Evolutionary conservation across 2,329 filamentous ascomycete species (phyloP), one percentile per base, ranked within the genome.

Genomic region (Thielaviopsis populi): DNA sequence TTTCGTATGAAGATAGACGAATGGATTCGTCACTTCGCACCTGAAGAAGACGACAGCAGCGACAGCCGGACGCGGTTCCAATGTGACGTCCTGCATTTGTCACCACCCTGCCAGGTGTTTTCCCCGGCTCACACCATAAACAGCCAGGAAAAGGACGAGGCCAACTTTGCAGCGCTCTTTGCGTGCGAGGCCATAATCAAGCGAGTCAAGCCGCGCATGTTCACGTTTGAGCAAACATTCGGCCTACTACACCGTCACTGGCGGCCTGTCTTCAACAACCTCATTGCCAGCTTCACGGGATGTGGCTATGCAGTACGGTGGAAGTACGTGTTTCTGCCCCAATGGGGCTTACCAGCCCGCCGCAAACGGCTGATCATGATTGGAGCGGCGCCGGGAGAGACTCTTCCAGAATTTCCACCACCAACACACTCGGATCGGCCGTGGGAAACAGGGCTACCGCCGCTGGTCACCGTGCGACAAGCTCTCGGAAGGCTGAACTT

Each of bases 181-280:
- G 74, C 78, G 0, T 82, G 81, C 61, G 73, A 76, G 0, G 72
- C 79, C 2, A 72, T 91, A 0, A 73, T 92, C 0, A 73, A 78
- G 4, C 79, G 79, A 42, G 71, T 80, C 0, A 80, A 78, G 0
- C 89, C 90, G 0, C 79, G 89, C 0, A 70, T 94, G 0, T 80
- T 89, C 1, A 95, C 89, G 0, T 75, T 95, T 0, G 90, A 95
- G 69, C 87, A 95, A 70, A 91, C 89, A 0, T 84, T 83, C 62
- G 89, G 88, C 0, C 78, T 95, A 0, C 72, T 81, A 0, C 75
- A 78, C 24, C 73, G 79, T 0, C 72, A 76, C 0, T 83, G 85
- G 63, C 71, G 74, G 11, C 72, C 75, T 0, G 84, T 80, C 62
- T 85, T 91, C 58, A 76, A 79, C 46, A 73, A 77, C 0, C 72